These are phyloP conservation scores for Kalaharituber pfeilii DNA, from an alignment of 2,329 filamentous ascomycete genomes.

Conservation along the genomic window DNA sequence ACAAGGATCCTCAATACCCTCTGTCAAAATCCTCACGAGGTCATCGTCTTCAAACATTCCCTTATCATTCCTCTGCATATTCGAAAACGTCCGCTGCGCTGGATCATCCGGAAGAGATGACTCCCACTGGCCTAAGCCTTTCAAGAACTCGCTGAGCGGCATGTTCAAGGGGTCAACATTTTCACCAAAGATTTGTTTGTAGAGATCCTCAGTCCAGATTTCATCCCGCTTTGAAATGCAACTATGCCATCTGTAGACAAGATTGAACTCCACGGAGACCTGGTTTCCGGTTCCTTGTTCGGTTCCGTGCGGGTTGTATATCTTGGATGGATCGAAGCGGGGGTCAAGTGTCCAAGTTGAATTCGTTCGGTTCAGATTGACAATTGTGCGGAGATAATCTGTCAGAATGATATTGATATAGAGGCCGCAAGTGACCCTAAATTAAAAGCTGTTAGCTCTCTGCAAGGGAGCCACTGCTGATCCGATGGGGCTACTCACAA, in stretches of 20 bases:
- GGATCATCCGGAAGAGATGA: slow-evolving; percentile 46
- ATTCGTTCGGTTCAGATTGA: slow-evolving; percentile 53
- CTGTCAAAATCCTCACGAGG: slow-evolving; percentile 50
- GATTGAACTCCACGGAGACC: slow-evolving; percentile 75
- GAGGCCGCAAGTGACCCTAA: slow-evolving; percentile 46
- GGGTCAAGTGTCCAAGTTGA: slow-evolving; percentile 55
- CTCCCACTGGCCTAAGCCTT: slow-evolving; percentile 46
- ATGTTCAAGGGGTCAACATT: slow-evolving; percentile 34
- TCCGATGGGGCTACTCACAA: slow-evolving; percentile 32
- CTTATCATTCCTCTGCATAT: slow-evolving; percentile 38
- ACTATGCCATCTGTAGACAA: slow-evolving; percentile 77
- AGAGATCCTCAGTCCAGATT: slow-evolving; percentile 58
- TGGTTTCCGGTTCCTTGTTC: slow-evolving; percentile 62
- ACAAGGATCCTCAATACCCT: slow-evolving; percentile 59
- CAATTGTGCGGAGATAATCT: slow-evolving; percentile 63
- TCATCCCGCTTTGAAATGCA: slow-evolving; percentile 60
- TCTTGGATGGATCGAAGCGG: slow-evolving; percentile 19
- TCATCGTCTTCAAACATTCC: slow-evolving; percentile 61
- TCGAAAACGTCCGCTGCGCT: slow-evolving; percentile 47
- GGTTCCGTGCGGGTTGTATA: slow-evolving; percentile 36
- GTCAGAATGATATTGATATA: slow-evolving; percentile 64
- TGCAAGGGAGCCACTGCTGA: too few relatives aligned
- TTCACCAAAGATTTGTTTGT: slow-evolving; percentile 39
- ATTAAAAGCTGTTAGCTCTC: slow-evolving; percentile 13
- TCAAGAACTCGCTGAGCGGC: slow-evolving; percentile 42